These are phyloP conservation scores for Coprinopsis marcescibilis DNA, from an alignment of 768 basidiomycete genomes.

Conservation along the genomic window DNA sequence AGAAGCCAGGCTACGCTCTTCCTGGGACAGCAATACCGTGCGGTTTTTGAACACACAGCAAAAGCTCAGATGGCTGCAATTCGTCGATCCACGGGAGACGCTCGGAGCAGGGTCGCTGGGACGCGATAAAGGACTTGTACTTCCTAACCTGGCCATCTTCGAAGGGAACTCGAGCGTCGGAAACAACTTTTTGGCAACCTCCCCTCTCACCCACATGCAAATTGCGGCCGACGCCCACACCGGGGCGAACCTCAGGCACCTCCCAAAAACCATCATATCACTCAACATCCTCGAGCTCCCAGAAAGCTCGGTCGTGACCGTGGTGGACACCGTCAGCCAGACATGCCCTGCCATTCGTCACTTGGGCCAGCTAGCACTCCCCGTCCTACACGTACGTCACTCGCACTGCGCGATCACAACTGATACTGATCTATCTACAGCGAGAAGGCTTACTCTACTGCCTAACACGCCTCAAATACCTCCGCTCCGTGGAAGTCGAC, in stretches of 20 bases:
- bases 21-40: conserved; percentile 42
- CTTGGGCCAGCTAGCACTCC: conserved; percentile 20
- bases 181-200: conserved; percentile 29
- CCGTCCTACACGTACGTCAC: conserved; percentile 21
- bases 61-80: conserved; percentile 34
- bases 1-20: conserved; percentile 42
- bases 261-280: no score
- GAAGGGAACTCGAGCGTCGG: conserved; percentile 42
- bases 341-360: no score
- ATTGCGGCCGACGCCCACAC: no score
- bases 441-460: conserved; percentile 22
- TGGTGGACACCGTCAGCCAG: no score
- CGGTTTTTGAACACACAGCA: conserved; percentile 45
- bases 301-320: no score
- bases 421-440: conserved; percentile 12
- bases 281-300: no score
- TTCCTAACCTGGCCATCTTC: conserved; percentile 37
- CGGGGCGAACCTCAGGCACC: no score
- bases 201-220: conserved; percentile 41
- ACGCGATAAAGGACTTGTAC: conserved; percentile 9
- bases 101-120: not conserved
- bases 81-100: conserved; percentile 17
- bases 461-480: conserved; percentile 22
- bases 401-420: conserved; percentile 1
- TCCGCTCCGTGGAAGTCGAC: conserved; percentile 29